Conservation (phyloP, 495 filamentous ascomycete species). For the Eremomyces bilateralis region DNA sequence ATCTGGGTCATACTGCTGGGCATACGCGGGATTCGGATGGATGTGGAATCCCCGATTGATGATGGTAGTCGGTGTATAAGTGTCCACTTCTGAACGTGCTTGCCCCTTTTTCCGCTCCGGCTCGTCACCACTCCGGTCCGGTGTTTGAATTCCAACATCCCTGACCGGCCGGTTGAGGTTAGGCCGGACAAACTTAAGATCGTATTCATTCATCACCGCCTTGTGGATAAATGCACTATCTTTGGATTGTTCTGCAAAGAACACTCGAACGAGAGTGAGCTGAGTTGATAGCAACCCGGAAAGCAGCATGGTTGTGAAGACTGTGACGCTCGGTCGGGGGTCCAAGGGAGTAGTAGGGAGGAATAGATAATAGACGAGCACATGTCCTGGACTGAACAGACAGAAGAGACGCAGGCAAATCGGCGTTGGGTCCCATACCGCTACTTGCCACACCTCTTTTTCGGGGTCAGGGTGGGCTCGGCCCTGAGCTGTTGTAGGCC, state of each 20-base stretch:
- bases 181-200: conserved; percentile 86
- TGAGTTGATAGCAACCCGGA: conserved; percentile 55
- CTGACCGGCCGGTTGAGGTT: conserved; percentile 59
- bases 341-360: conserved; percentile 57
- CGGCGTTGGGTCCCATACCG: conserved; percentile 81
- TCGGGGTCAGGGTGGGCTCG: conserved; percentile 67
- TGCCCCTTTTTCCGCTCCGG: conserved; percentile 14
- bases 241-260: conserved; percentile 65
- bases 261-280: conserved; percentile 42
- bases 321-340: conserved; percentile 59
- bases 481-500: conserved; percentile 35
- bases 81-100: conserved; percentile 32
- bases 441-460: conserved; percentile 85
- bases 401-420: conserved; percentile 67
- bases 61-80: conserved; percentile 55
- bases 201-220: conserved; percentile 87
- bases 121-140: conserved; percentile 5
- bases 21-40: conserved; percentile 74
- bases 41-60: conserved; percentile 67
- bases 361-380: conserved; percentile 70
- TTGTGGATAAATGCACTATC: conserved; percentile 68
- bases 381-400: conserved; percentile 79
- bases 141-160: conserved; percentile 57
- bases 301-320: conserved; percentile 57
- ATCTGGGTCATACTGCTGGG: conserved; percentile 56